Conservation (phyloP, 805 yeast genomes). For the Lipomyces sp. region DNA sequence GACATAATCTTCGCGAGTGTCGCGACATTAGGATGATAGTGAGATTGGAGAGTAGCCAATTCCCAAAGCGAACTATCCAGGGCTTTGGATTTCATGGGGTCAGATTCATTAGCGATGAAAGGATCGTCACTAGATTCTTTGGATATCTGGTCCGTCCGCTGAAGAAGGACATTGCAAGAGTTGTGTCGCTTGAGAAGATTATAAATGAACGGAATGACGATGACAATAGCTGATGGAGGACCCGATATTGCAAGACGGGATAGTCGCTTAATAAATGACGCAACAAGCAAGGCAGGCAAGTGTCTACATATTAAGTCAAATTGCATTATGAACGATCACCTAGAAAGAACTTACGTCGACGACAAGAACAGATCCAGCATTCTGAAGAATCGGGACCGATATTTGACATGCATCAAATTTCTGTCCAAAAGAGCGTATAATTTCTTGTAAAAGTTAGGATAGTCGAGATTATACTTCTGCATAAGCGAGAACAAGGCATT, state of each 20-base stretch:
- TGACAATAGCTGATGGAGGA: slow-evolving; percentile 87
- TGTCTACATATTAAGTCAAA: slow-evolving; percentile 48
- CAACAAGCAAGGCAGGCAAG: slow-evolving; percentile 78
- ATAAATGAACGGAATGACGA: slow-evolving; percentile 87
- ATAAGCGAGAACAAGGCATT: slow-evolving; percentile 88
- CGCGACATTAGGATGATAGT: slow-evolving; percentile 95
- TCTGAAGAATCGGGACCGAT: slow-evolving; percentile 86
- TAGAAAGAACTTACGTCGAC: slow-evolving; percentile 54
- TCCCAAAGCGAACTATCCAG: slow-evolving; percentile 92
- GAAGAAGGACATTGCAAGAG: slow-evolving; percentile 87
- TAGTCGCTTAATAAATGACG: slow-evolving; percentile 84
- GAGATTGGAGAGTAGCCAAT: slow-evolving; percentile 73
- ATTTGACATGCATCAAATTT: slow-evolving; percentile 72
- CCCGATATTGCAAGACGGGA: slow-evolving; percentile 75
- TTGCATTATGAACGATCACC: neutral
- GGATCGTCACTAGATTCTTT: slow-evolving; percentile 57
- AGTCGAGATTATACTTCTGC: slow-evolving; percentile 80
- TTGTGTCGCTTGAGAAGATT: slow-evolving; percentile 91
- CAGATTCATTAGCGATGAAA: slow-evolving; percentile 62
- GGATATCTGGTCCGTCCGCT: slow-evolving; percentile 46
- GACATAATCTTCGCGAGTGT: slow-evolving; percentile 84
- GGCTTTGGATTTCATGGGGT: slow-evolving; percentile 82
- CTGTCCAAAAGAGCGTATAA: slow-evolving; percentile 81
- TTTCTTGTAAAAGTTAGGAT: slow-evolving; percentile 85
- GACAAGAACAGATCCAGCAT: slow-evolving; percentile 81